phyloP scores from a whole-genome alignment of 179 eudicot genomes.

The Silene vulgaris region DNA sequence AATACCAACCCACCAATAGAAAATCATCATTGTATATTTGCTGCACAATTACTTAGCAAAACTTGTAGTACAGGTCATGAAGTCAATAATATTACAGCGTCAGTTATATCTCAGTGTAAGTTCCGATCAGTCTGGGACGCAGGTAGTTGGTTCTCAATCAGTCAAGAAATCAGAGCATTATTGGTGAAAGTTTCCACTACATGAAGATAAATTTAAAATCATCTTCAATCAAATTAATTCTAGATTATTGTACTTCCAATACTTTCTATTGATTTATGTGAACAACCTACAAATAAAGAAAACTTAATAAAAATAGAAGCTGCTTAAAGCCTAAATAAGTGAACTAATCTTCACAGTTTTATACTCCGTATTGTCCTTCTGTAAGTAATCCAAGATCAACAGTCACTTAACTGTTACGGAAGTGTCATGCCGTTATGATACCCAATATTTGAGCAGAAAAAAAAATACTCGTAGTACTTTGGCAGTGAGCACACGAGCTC shows the following conservation, averaged over 20 bases:
- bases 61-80: not conserved
- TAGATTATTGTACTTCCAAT: conserved; percentile 1
- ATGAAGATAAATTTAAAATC: not conserved
- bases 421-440: not conserved
- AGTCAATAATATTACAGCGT: not conserved
- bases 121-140: not conserved
- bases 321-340: conserved; percentile 2
- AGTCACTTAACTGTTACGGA: not conserved
- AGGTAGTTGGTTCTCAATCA: not conserved
- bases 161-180: not conserved
- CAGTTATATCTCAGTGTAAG: not conserved
- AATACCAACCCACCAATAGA: not conserved
- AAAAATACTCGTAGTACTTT: not conserved
- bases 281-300: not conserved
- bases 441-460: not conserved
- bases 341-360: not conserved
- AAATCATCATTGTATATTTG: conserved; percentile 1
- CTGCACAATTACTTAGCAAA: not conserved
- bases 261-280: not conserved
- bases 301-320: not conserved
- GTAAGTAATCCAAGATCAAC: not conserved
- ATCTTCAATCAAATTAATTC: not conserved
- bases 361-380: not conserved
- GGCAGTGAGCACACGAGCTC: not conserved
- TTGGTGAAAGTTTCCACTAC: no score